phyloP scores from a whole-genome alignment of 2,329 filamentous ascomycete genomes.

The Pseudofabraea citricarpa region DNA sequence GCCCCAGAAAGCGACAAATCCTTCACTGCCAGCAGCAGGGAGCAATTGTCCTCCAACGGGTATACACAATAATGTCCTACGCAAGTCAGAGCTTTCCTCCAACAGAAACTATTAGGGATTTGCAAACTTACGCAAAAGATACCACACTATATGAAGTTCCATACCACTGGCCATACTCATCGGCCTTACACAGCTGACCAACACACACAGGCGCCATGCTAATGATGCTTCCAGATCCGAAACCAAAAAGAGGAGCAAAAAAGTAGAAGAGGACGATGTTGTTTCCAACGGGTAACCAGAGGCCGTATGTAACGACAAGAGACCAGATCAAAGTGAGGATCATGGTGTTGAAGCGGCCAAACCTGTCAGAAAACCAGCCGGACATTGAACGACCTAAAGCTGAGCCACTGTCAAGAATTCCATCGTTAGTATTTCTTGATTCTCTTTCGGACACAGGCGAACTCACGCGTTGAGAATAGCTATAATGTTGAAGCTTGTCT shows the following conservation, averaged over 20 bases:
- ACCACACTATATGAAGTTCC: constrained; percentile 24
- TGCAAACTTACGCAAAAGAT: constrained; percentile 26
- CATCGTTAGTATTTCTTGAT: too few species aligned
- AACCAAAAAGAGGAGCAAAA: constrained; percentile 25
- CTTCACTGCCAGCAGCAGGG: constrained; percentile 14
- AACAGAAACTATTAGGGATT: neutral
- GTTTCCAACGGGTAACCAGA: constrained; percentile 20
- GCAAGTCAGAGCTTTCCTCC: neutral
- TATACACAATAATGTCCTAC: constrained; percentile 22
- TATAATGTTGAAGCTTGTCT: constrained; percentile 73
- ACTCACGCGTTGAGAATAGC: constrained; percentile 71
- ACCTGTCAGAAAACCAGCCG: constrained; percentile 19
- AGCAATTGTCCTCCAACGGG: constrained; percentile 22
- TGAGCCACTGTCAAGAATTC: constrained; percentile 15
- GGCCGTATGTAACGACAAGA: constrained; percentile 14
- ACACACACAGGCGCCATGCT: constrained; percentile 25
- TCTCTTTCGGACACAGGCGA: neutral
- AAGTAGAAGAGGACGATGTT: constrained; percentile 21
- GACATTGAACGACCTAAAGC: constrained; percentile 19
- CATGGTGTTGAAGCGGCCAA: constrained; percentile 22
- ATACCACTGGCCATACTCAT: constrained; percentile 25
- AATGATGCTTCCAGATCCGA: constrained; percentile 24
- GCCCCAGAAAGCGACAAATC: constrained; percentile 22
- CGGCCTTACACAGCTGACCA: constrained; percentile 22
- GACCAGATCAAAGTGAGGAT: constrained; percentile 18